Percentiles rank a stretch among this genome's conserved stretches.
phyloP scores from a whole-genome alignment of 1,284 basidiomycete genomes.

The Lignosus rhinocerotis region DNA sequence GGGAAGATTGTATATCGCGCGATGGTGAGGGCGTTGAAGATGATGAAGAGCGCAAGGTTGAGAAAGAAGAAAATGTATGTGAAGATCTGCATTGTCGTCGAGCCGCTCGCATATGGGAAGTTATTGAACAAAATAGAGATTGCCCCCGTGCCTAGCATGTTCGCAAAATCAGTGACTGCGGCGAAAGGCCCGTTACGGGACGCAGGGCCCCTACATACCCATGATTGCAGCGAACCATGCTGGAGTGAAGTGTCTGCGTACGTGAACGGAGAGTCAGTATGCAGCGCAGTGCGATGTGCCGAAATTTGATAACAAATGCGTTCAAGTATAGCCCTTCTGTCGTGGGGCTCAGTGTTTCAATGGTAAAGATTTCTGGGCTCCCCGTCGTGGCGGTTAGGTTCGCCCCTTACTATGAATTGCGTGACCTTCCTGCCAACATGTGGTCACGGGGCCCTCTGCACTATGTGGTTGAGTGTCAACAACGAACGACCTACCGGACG shows the following conservation, averaged over 20 bases:
- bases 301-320: background rate
- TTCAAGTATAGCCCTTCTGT: too few species aligned
- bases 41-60: constrained; percentile 52
- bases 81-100: constrained; percentile 33
- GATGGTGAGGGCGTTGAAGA: constrained; percentile 42
- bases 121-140: constrained; percentile 39
- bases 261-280: background rate
- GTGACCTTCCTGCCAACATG: too few species aligned
- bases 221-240: constrained; percentile 46
- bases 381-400: too few species aligned
- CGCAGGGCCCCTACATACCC: constrained; percentile 18
- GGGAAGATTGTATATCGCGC: constrained; percentile 54
- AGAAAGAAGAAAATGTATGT: constrained; percentile 51
- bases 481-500: constrained; percentile 17
- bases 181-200: background rate
- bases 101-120: constrained; percentile 40
- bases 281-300: background rate
- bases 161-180: background rate
- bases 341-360: too few species aligned
- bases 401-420: too few species aligned
- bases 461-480: background rate
- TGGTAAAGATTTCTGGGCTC: too few species aligned
- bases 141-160: constrained; percentile 40
- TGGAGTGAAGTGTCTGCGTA: constrained; percentile 44
- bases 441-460: too few species aligned